These are phyloP conservation scores for Syzygium aqueum DNA, from an alignment of 345 rosid genomes.

Conservation along the genomic window DNA sequence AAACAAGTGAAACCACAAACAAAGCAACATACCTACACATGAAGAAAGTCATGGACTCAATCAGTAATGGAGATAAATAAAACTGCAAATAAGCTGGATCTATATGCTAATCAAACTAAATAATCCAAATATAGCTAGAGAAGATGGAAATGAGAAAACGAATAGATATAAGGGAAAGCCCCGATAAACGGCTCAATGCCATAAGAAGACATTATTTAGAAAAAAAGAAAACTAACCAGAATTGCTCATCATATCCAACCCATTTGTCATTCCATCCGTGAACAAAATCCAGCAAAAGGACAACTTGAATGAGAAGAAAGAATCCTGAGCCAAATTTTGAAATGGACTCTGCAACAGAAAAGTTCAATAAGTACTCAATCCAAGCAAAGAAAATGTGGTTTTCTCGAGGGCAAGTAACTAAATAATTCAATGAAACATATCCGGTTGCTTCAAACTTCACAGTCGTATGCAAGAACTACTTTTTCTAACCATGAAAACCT, in stretches of 20 bases:
- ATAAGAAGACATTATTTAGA: neutral
- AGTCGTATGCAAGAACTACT: neutral
- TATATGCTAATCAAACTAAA: neutral
- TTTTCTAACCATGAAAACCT: neutral
- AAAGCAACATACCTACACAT: constrained; percentile 70
- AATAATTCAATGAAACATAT: neutral
- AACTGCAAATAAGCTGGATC: neutral
- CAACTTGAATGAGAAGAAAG: constrained; percentile 97
- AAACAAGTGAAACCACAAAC: constrained; percentile 74
- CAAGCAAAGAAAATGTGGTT: neutral
- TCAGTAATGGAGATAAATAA: neutral
- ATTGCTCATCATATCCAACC: constrained; percentile 95
- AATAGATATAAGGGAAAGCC: neutral
- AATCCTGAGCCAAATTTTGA: constrained; percentile 97
- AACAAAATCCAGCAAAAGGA: constrained; percentile 96
- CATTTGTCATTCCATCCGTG: constrained; percentile 99
- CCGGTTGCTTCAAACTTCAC: neutral
- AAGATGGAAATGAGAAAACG: neutral
- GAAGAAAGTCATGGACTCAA: neutral
- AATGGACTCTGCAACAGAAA: constrained; percentile 46
- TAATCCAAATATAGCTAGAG: neutral
- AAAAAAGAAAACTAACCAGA: constrained; percentile 59
- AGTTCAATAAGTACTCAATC: neutral
- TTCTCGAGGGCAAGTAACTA: neutral
- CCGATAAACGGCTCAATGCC: neutral